Evolutionary conservation across 1,139 yeast genomes (phyloP).

Genomic region (Candida gigantensis): DNA sequence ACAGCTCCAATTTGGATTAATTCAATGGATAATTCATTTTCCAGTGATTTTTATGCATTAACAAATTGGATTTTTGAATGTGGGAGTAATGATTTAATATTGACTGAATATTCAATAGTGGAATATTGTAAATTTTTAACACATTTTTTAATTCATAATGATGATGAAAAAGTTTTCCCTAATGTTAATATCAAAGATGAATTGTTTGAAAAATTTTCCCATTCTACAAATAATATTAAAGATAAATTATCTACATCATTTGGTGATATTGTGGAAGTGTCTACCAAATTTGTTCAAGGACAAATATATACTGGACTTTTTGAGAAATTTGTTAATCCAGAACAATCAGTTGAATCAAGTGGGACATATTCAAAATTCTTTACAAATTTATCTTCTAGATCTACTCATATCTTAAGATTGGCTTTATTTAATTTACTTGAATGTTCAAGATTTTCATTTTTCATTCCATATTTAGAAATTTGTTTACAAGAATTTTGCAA

Average conservation of each 20-base stretch:
- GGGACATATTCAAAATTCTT: conserved; percentile 43
- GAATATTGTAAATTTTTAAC: conserved; percentile 22
- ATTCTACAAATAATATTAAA: conserved; percentile 21
- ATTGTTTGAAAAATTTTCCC: conserved; percentile 9
- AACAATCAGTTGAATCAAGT: conserved; percentile 37
- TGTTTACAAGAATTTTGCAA: conserved; percentile 26
- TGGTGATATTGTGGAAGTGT: conserved; percentile 4
- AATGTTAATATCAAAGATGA: conserved; percentile 6
- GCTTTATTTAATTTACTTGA: conserved; percentile 46
- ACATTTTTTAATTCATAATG: conserved; percentile 12
- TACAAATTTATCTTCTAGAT: conserved; percentile 27
- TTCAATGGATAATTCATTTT: conserved; percentile 19
- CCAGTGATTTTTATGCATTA: conserved; percentile 38
- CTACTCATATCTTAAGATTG: conserved; percentile 29
- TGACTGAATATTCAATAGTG: conserved; percentile 22
- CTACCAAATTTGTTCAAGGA: conserved; percentile 20
- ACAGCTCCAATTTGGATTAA: conserved; percentile 16
- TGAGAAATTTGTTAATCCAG: conserved; percentile 33
- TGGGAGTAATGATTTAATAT: conserved; percentile 27
- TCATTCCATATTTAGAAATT: conserved; percentile 29
- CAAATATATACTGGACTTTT: conserved; percentile 32
- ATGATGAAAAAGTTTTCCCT: conserved; percentile 11
- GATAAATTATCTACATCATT: conserved; percentile 7
- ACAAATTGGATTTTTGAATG: conserved; percentile 34
- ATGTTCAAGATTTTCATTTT: conserved; percentile 32